Evolutionary conservation across 768 basidiomycete species (phyloP).

Genomic region (Paxillus involutus): DNA sequence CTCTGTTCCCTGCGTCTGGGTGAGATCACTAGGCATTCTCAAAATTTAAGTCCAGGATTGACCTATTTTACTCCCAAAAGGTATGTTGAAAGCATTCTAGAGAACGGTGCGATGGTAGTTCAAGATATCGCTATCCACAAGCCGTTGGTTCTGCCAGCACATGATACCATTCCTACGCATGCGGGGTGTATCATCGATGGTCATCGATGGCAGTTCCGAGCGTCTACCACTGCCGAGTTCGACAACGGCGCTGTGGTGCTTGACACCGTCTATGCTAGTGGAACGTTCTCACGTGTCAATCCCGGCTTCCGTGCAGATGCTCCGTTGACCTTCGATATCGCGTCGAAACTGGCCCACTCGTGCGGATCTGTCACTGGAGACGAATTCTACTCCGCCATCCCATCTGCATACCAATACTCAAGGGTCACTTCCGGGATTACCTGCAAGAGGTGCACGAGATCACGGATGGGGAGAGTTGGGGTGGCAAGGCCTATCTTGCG

Average conservation of each 20-base stretch:
- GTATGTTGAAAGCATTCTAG: constrained; percentile 15
- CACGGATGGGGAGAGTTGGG: constrained; percentile 7
- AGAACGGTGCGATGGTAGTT: constrained; percentile 17
- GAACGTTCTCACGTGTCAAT: constrained; percentile 8
- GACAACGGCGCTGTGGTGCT: constrained; percentile 9
- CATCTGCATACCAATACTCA: constrained; percentile 9
- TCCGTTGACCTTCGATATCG: constrained; percentile 4
- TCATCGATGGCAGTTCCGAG: constrained; percentile 14
- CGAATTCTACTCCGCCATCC: constrained; percentile 12
- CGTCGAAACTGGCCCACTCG: not conserved
- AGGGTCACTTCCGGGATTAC: constrained; percentile 13
- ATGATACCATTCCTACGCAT: constrained; percentile 1
- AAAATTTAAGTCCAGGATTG: not conserved
- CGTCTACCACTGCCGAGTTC: constrained; percentile 6
- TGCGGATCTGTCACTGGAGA: constrained; percentile 8
- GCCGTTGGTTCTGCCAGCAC: constrained; percentile 9
- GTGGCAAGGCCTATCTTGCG: constrained; percentile 9
- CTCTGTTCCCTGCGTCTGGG: constrained; percentile 42
- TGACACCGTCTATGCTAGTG: constrained; percentile 13
- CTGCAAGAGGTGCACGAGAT: constrained; percentile 6
- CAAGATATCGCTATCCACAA: constrained; percentile 13
- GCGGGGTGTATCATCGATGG: constrained; percentile 11
- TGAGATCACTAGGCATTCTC: constrained; percentile 29
- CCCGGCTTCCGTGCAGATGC: constrained; percentile 5
- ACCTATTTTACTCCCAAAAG: not conserved